Base-by-base conservation (phyloP, 352 stramenopile species). In the Pythium vanterpoolii region DNA sequence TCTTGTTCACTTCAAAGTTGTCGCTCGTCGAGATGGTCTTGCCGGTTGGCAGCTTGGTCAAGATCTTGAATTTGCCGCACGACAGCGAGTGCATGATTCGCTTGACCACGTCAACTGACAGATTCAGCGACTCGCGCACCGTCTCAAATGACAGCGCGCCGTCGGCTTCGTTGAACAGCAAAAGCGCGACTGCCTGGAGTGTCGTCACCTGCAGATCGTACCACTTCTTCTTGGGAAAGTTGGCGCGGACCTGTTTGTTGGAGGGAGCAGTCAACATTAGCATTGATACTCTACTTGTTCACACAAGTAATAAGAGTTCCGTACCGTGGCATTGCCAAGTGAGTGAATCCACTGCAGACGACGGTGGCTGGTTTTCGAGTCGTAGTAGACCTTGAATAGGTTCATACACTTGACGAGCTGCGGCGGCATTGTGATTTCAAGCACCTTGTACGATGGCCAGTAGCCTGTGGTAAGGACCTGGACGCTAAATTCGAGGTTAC, bases 401-500 rank as follows among this genome's bases (percentile, higher is more conserved):
- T 98, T 92, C 86, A 98, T 98, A 67, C 95, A 99, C 47, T 89
- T 95, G 24, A 94, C 77, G 80, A 98, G 94, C 30, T 93, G 80
- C 38, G 83, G 85, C 3, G 98, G 98, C 60, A 99, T 85, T 33
- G 82, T 89, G 66, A 99, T 85, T 68, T 99, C 93, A 16, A 99
- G 75, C 33, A 93, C 88, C 68, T 98, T 97, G 79, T 99, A 99
- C 14, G 96, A 96, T 33, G 98, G 98, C 98, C 98, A 99, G 76
- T 99, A 98, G 16, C 97, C 97, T 18, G 96, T 99, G 7, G 97
- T 99, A 42, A 99, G 76, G 24, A 99, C 96, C 71, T 99, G 95
- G 9, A 98, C 96, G 52, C 78, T 90, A 64, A 99, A 99, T 54
- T 99, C 96, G 24, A 98, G 77, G 60, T 86, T 87, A n/a, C 33